Percentiles rank a stretch among this genome's conserved stretches.
phyloP scores from a whole-genome alignment of 1,139 yeast species.

The Yamadazyma atlantica region DNA sequence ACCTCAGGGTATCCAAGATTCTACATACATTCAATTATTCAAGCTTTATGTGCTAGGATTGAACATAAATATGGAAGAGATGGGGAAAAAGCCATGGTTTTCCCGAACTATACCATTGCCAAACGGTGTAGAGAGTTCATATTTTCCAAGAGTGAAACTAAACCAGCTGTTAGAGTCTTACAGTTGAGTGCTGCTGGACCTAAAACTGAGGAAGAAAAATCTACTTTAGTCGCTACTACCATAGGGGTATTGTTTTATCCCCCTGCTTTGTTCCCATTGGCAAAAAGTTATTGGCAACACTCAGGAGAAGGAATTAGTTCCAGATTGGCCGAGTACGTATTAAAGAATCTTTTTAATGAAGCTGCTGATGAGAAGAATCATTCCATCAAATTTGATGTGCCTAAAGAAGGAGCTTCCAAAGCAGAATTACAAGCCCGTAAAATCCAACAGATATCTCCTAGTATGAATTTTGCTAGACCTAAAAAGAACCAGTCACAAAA shows the following conservation, averaged over 20 bases:
- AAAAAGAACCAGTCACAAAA: constrained; percentile 11
- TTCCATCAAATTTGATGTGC: constrained; percentile 10
- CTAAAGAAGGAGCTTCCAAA: constrained; percentile 21
- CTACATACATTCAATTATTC: constrained; percentile 73
- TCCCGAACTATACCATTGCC: constrained; percentile 77
- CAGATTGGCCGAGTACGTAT: constrained; percentile 80
- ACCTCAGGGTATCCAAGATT: constrained; percentile 87
- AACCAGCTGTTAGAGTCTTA: constrained; percentile 57
- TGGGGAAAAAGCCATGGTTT: constrained; percentile 70
- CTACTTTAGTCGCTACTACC: constrained; percentile 60
- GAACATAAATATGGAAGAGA: constrained; percentile 71
- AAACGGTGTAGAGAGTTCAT: constrained; percentile 83
- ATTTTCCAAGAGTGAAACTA: constrained; percentile 29
- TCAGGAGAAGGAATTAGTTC: constrained; percentile 94
- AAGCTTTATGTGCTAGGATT: constrained; percentile 52
- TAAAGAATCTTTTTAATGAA: constrained; percentile 56
- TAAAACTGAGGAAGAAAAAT: constrained; percentile 53
- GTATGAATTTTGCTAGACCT: constrained; percentile 9
- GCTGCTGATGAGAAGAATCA: constrained; percentile 10
- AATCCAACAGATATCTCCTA: constrained; percentile 35
- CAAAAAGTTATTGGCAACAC: constrained; percentile 94
- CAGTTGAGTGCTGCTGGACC: constrained; percentile 80
- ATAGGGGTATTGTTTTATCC: constrained; percentile 81
- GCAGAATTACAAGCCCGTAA: constrained; percentile 40
- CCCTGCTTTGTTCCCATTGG: constrained; percentile 51